These are phyloP conservation scores for Onygenales sp. DNA, from an alignment of 2,329 filamentous ascomycete genomes.

Conservation along the genomic window DNA sequence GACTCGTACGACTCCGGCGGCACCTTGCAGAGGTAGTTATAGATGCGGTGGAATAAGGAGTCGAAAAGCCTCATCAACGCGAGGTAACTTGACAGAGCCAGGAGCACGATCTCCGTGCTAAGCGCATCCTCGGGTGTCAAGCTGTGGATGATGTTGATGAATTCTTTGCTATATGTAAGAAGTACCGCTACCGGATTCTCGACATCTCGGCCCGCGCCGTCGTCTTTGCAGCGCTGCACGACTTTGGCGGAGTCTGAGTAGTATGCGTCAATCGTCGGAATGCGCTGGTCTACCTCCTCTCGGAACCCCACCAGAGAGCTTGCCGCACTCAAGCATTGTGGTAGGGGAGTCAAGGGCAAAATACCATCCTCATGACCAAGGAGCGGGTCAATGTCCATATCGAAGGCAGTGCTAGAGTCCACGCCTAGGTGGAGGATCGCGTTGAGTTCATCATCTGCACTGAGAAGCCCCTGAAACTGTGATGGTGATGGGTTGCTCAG, in stretches of 20 bases:
- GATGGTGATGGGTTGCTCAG: not conserved
- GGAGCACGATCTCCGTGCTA: not conserved
- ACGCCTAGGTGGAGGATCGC: not conserved
- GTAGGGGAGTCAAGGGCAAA: not conserved
- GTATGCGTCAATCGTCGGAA: not conserved
- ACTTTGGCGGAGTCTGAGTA: not conserved
- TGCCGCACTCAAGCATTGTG: not conserved
- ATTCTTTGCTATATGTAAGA: not conserved
- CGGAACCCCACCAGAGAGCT: not conserved
- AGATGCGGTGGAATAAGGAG: not conserved
- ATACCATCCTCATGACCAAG: not conserved
- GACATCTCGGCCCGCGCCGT: not conserved
- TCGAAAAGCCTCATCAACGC: not conserved
- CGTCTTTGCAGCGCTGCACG: not conserved
- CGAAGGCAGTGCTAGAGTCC: not conserved
- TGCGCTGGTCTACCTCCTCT: not conserved
- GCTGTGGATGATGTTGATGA: not conserved
- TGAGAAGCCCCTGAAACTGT: not conserved
- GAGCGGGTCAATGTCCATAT: not conserved
- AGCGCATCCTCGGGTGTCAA: not conserved
- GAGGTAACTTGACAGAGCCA: not conserved
- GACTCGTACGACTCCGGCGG: not conserved
- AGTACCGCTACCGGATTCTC: not conserved
- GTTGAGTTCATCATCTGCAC: not conserved
- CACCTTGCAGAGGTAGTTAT: not conserved